phyloP scores from a whole-genome alignment of 2,329 filamentous ascomycete species.

The Didymella segeticola region DNA sequence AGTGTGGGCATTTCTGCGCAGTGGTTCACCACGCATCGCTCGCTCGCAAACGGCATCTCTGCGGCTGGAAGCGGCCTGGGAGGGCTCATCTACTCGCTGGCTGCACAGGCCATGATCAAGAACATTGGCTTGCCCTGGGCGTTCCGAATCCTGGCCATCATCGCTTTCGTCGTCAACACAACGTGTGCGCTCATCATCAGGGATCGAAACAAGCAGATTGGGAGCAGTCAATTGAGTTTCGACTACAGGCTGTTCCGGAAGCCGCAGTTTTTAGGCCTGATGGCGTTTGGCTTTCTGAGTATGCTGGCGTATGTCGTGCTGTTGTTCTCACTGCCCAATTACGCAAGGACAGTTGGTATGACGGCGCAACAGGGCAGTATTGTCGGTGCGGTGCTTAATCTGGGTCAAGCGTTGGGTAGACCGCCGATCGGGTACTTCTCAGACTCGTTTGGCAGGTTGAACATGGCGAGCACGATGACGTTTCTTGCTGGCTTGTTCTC shows the following conservation, averaged over 20 bases:
- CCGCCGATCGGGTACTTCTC: conserved; percentile 76
- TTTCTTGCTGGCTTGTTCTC: conserved; percentile 69
- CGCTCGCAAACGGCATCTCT: conserved; percentile 72
- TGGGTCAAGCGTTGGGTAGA: conserved; percentile 70
- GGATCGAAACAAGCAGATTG: conserved; percentile 75
- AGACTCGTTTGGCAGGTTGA: conserved; percentile 73
- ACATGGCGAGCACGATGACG: conserved; percentile 72
- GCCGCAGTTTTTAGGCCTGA: conserved; percentile 68
- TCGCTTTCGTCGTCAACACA: conserved; percentile 69
- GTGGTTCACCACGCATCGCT: conserved; percentile 74
- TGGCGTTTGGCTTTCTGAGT: conserved; percentile 73
- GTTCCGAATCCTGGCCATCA: conserved; percentile 69
- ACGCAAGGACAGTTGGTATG: conserved; percentile 72
- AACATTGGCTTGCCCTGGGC: conserved; percentile 70
- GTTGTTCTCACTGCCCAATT: conserved; percentile 78
- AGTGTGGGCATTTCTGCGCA: conserved; percentile 72
- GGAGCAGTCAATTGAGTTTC: conserved; percentile 63
- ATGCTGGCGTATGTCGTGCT: conserved; percentile 78
- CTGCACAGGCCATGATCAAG: conserved; percentile 71
- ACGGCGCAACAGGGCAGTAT: conserved; percentile 71
- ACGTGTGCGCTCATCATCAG: conserved; percentile 68
- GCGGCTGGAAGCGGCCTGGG: conserved; percentile 76
- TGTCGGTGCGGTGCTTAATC: conserved; percentile 75
- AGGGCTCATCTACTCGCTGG: conserved; percentile 73
- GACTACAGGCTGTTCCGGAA: conserved; percentile 63